Evolutionary conservation across 1,284 basidiomycete species (phyloP), one percentile per base, ranked within the genome.

Genomic region (Trichosporon ovoides): DNA sequence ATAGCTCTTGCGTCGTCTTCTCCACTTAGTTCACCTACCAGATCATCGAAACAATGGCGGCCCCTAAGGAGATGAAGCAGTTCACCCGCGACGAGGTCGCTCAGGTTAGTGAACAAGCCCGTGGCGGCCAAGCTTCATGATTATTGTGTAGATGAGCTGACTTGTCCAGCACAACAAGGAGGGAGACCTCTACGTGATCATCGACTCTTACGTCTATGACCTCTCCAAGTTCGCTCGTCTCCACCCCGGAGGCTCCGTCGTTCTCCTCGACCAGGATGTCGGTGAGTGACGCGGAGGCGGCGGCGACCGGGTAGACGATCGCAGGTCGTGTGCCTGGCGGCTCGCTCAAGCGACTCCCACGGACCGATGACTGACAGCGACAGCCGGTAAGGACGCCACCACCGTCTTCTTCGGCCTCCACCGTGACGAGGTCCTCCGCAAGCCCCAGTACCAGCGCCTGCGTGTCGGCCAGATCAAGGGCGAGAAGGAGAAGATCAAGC

Each of bases 331-430:
- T 53, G 37, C 52, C 52, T 31, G 37, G n/a, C 52, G 10, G 22
- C 14, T 20, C 16, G 14, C 38, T 24, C 24, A 24, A 13, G 19
- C 16, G 38, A 7, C 22, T 48, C 24, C 16, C 43, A 48, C 22
- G 43, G 28, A 48, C 43, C 28, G 28, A n/a, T 4, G 66, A n/a
- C 43, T 48, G 22, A 48, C 40, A 2, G 62, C 56, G 22, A 24
- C 22, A 68, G 72, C 61, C 52, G 89, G 88, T 5, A 82, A 88
- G 73, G 91, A 94, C 72, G 89, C 87, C 6, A 92, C 91, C 1
- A 87, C 91, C 59, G 84, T 83, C 6, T 94, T 94, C 80, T 93
- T 86, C 68, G 85, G 87, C 48, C 82, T 95, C 35, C 91, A 95
- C 74, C 81, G 88, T 46, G 83, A 85, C 62, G 89, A 92, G 68